phyloP scores from a whole-genome alignment of 1,284 basidiomycete genomes.

The Malassezia sympodialis region DNA sequence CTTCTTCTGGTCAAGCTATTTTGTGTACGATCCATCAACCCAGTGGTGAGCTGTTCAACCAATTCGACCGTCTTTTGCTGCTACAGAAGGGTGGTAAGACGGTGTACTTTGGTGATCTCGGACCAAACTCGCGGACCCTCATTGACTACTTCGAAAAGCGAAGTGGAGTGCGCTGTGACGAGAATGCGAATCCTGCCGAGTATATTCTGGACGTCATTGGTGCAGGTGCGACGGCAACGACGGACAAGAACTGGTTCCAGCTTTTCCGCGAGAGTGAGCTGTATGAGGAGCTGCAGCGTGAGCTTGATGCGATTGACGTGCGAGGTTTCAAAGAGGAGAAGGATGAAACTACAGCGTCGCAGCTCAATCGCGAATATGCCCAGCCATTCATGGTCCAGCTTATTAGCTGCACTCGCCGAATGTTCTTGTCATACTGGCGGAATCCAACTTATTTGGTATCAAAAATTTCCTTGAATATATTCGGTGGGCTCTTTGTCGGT shows the following conservation, averaged over 20 bases:
- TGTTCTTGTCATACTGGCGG: conserved; percentile 43
- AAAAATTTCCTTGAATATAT: conserved; percentile 52
- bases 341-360: background rate
- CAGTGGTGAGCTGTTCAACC: conserved; percentile 34
- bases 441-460: conserved; percentile 32
- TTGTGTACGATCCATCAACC: conserved; percentile 50
- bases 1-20: conserved; percentile 41
- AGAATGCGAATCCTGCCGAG: conserved; percentile 34
- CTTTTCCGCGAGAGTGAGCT: conserved; percentile 27
- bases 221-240: conserved; percentile 33
- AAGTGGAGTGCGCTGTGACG: conserved; percentile 52
- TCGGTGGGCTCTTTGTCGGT: conserved; percentile 57
- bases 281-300: conserved; percentile 18
- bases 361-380: conserved; percentile 37
- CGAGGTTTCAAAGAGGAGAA: too few species aligned
- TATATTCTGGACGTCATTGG: conserved; percentile 44
- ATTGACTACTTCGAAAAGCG: conserved; percentile 62
- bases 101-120: conserved; percentile 61
- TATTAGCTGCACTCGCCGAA: conserved; percentile 24
- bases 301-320: conserved; percentile 8
- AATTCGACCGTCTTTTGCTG: conserved; percentile 33
- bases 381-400: conserved; percentile 34
- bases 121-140: conserved; percentile 55
- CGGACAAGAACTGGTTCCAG: conserved; percentile 38
- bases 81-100: conserved; percentile 35